Percentiles rank a stretch among this genome's conserved stretches.
Evolutionary conservation across 768 basidiomycete species (phyloP).

Genomic region (Boletus rufocinnamomeus): DNA sequence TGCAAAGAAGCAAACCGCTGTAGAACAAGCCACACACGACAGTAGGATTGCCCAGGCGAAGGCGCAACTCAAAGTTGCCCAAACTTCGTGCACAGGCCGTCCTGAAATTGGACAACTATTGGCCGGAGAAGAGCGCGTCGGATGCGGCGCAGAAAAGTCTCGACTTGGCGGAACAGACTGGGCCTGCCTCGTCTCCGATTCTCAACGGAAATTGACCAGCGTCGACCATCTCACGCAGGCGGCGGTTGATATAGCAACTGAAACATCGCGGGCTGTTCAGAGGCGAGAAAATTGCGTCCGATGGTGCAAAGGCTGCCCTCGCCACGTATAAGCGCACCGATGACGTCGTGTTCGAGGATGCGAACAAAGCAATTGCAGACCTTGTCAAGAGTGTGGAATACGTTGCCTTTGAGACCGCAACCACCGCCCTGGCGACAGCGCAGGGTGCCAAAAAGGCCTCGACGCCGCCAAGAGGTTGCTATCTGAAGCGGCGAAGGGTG

Average conservation of each 20-base stretch:
- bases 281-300: slow-evolving; percentile 1
- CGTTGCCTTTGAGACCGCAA: neutral
- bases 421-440: slow-evolving; percentile 1
- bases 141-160: neutral
- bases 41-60: neutral
- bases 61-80: neutral
- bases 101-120: neutral
- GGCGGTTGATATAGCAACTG: neutral
- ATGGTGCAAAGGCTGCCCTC: slow-evolving; percentile 2
- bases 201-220: neutral
- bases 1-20: neutral
- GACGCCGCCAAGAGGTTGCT: neutral
- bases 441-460: neutral
- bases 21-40: neutral
- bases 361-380: neutral
- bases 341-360: neutral
- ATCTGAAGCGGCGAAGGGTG: neutral
- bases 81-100: neutral
- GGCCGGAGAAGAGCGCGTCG: neutral
- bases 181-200: neutral
- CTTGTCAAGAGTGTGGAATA: slow-evolving; percentile 1
- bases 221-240: slow-evolving; percentile 1
- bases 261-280: neutral
- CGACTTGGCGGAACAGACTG: neutral
- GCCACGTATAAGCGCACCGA: neutral